Evolutionary conservation across 108 stramenopile genomes (phyloP), one percentile per base, ranked within the genome.

Genomic region (Asterionellopsis glacialis): DNA sequence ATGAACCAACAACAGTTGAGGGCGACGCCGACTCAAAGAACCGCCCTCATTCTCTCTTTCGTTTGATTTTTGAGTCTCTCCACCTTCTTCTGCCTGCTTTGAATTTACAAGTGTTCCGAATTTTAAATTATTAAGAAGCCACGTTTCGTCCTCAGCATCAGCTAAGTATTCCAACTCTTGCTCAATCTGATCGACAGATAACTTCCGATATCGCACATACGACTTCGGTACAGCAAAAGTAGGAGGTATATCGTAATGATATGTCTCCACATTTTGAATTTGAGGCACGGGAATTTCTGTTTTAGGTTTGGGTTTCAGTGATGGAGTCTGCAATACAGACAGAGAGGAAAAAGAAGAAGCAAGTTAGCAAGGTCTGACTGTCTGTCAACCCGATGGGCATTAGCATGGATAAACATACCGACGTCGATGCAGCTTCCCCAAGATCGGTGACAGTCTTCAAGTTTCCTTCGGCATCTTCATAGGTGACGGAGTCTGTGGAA

Each of bases 61-160:
- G 43, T 61, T 55, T 24, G 65, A 51, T 19, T 45, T 21, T 65
- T 11, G 13, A 18, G n/a, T 41, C 23, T 58, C 26, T 23, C 71
- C 63, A 27, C 43, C 52, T 43, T 45, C 16, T 41, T 22, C 41
- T 12, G 14, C 67, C 11, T 28, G 59, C 16, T 24, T 65, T 33
- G 33, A 33, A 33, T 33, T 33, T 13, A 38, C 39, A 2, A 64
- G 45, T 28, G 28, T 50, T 18, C 90, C 90, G 62, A 92, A 92
- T n/a, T 82, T 75, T 39, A 51, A 19, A 73, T 88, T 82, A 19
- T 74, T 71, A 23, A 54, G 59, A 51, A 86, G 71, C 91, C 91
- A 89, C 6, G 41, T 61, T 61, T 93, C 88, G 66, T 93, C 91
- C 40, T 93, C 91, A 11, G 64, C 75, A 71, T 88, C 87, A 19